A percentile compares a stretch with the other conserved stretches of the same genome.
These are phyloP conservation scores for Bipolaris oryzae DNA, from an alignment of 2,329 filamentous ascomycete species.

Conservation along the genomic window DNA sequence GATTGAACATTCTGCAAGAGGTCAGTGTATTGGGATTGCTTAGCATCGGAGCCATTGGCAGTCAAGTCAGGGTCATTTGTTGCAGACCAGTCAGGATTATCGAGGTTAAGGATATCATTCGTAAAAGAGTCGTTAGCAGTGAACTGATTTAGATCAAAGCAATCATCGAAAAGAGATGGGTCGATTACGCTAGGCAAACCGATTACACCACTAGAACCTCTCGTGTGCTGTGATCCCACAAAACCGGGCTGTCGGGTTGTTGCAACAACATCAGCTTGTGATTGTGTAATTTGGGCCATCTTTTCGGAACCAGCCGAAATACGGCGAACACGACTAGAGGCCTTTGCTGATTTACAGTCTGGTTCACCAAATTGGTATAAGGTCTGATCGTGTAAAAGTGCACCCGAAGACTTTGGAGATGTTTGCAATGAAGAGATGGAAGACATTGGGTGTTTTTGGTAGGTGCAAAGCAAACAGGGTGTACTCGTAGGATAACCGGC, in stretches of 20 bases:
- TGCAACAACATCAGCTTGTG: conserved; percentile 2
- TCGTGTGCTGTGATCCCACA: conserved; percentile 8
- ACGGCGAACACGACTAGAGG: background rate
- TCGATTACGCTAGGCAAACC: conserved; percentile 11
- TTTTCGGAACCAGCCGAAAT: background rate
- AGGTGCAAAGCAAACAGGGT: conserved; percentile 1
- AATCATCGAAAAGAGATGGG: conserved; percentile 5
- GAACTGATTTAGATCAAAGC: conserved; percentile 6
- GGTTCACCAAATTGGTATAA: background rate
- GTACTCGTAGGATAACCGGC: conserved; percentile 11
- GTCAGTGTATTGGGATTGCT: background rate
- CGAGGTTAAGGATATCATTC: conserved; percentile 1
- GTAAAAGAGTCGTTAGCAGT: background rate
- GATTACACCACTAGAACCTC: conserved; percentile 9
- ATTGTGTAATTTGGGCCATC: conserved; percentile 2
- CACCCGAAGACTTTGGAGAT: conserved; percentile 1
- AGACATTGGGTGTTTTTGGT: conserved; percentile 12
- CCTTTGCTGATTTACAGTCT: background rate
- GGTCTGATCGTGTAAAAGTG: background rate
- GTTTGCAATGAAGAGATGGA: conserved; percentile 2
- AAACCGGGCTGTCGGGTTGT: conserved; percentile 4
- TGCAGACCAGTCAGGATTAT: background rate
- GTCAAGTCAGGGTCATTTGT: background rate
- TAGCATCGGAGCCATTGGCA: background rate
- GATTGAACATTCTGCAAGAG: background rate